Conservation (phyloP, 2,329 filamentous ascomycete species). For the Claviceps monticola region DNA sequence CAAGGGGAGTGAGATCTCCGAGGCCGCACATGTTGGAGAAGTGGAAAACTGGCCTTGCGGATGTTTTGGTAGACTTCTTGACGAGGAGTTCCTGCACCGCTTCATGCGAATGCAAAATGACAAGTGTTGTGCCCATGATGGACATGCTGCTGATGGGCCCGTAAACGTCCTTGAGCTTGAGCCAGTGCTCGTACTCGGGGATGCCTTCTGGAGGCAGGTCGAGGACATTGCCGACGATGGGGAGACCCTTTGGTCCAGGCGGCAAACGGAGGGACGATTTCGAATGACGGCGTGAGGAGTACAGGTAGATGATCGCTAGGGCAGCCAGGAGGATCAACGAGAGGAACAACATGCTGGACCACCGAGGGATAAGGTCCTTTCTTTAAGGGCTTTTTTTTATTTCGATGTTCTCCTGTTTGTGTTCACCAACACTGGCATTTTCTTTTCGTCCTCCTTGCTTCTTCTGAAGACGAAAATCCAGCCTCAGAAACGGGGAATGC, state of each 20-base stretch:
- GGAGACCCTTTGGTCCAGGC: conserved; percentile 5
- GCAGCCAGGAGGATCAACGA: not conserved
- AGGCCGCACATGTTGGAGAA: not conserved
- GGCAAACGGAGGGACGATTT: conserved; percentile 1
- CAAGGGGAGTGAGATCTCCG: not conserved
- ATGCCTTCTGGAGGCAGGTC: conserved; percentile 1
- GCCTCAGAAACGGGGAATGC: too few species aligned
- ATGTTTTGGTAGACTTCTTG: conserved; percentile 20
- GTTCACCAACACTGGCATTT: too few species aligned
- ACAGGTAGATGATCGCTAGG: not conserved
- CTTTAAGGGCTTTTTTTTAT: not conserved
- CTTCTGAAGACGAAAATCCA: too few species aligned
- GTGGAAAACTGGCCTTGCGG: conserved; percentile 16
- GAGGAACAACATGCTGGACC: not conserved
- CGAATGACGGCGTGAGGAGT: not conserved
- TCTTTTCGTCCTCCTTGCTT: not conserved
- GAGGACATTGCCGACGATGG: conserved; percentile 5
- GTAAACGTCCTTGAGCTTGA: conserved; percentile 4
- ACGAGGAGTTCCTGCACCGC: conserved; percentile 25
- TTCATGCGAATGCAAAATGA: conserved; percentile 25
- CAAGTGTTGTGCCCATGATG: conserved; percentile 24
- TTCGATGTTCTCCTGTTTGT: too few species aligned
- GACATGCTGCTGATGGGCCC: conserved; percentile 32
- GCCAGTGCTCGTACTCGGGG: conserved; percentile 4
- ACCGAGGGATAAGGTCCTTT: not conserved